Percentiles rank a stretch among this genome's conserved stretches.
Evolutionary conservation across 1,139 yeast species (phyloP).

Genomic region (Pichia cactophila): DNA sequence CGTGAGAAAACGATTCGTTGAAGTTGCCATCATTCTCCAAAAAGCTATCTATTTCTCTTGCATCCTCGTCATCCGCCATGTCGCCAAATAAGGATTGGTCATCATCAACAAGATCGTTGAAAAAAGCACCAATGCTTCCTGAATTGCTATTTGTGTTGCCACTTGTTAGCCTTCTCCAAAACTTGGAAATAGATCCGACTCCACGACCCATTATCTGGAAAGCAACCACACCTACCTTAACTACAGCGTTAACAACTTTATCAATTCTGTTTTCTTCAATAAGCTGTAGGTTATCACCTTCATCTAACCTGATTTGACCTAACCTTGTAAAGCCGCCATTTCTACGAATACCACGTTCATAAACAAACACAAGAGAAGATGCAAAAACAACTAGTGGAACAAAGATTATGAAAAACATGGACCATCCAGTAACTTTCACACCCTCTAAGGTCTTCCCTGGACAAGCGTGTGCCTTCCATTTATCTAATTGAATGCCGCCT

Average conservation of each 20-base stretch:
- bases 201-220: slow-evolving; percentile 40
- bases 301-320: slow-evolving; percentile 80
- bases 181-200: slow-evolving; percentile 35
- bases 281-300: slow-evolving; percentile 53
- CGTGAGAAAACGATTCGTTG: slow-evolving; percentile 10
- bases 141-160: slow-evolving; percentile 26
- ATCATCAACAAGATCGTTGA: slow-evolving; percentile 38
- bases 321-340: slow-evolving; percentile 74
- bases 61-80: slow-evolving; percentile 45
- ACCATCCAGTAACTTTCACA: slow-evolving; percentile 52
- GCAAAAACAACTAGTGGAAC: slow-evolving; percentile 55
- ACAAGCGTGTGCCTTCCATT: slow-evolving; percentile 63
- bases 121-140: slow-evolving; percentile 33
- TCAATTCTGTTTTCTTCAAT: slow-evolving; percentile 64
- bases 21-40: slow-evolving; percentile 20
- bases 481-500: slow-evolving; percentile 65
- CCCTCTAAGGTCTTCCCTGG: slow-evolving; percentile 74
- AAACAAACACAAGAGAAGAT: slow-evolving; percentile 61
- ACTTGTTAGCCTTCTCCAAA: slow-evolving; percentile 28
- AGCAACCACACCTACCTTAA: slow-evolving; percentile 44
- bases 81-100: slow-evolving; percentile 30
- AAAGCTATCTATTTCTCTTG: slow-evolving; percentile 29
- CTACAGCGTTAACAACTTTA: slow-evolving; percentile 52
- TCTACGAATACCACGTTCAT: slow-evolving; percentile 72
- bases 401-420: slow-evolving; percentile 43